Evolutionary conservation across 1,139 yeast genomes (phyloP), one percentile per base, ranked within the genome.

Genomic region (Saccharomyces hybrid): DNA sequence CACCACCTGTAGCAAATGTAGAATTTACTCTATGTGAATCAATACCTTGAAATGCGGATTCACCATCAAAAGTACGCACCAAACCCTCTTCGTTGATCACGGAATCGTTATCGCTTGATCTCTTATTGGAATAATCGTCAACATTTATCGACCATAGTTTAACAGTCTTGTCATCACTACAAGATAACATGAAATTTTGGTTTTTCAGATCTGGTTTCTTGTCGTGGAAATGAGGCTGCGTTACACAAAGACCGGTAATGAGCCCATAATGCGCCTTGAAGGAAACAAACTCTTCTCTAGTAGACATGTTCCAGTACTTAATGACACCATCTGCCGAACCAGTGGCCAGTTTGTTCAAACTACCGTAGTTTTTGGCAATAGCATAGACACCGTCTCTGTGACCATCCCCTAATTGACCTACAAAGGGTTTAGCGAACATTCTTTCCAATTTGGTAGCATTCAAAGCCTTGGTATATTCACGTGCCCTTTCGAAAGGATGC

Each of bases 361-460:
- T 76, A 52, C 79, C 73, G 65, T 83, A 83, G 71, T 91, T 87
- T 69, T 86, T 86, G 11, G 97, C 96, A 52, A 95, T 80, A 31
- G 84, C 77, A 71, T 93, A 93, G n/a, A 95, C 89, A 53, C 98
- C 98, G 69, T 95, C 99, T 56, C 95, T 76, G 67, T 95, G 99
- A 11, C 99, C 99, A 62, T 83, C 81, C 2, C 99, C 99, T 42
- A 95, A 74, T 69, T 95, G 98, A 1, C 96, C 97, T 19, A 95
- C 78, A 71, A 95, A 93, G 4, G 99, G 99, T 68, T 91, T 91
- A 0, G 99, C 99, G 79, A 95, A 93, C 88, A 93, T 86, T 62
- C 97, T 78, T 68, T 91, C 98, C 73, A 95, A 73, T 70, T 95
- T 95, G 16, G 98, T 91, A 27, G 99, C 98, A 57, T 90, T 91